Evolutionary conservation across 2,329 filamentous ascomycete species (phyloP).

Genomic region (Zasmidium angulare): DNA sequence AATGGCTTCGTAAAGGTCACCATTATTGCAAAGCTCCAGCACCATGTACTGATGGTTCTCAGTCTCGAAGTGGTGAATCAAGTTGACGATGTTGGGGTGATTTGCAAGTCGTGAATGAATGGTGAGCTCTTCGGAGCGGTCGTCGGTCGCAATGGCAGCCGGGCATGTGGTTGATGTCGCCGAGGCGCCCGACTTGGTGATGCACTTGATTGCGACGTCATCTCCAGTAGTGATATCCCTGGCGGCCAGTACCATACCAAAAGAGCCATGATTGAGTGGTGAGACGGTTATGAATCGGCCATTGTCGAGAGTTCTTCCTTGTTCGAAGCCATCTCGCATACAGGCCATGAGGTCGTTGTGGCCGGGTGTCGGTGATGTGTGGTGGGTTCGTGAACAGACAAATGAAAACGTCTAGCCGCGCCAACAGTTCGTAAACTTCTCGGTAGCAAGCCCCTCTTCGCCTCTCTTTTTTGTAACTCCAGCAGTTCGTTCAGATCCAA

Average conservation of each 20-base stretch:
- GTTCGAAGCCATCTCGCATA: conserved; percentile 77
- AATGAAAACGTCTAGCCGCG: conserved; percentile 17
- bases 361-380: conserved; percentile 6
- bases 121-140: conserved; percentile 75
- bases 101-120: conserved; percentile 76
- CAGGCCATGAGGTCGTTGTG: conserved; percentile 66
- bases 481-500: conserved; percentile 12
- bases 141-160: conserved; percentile 71
- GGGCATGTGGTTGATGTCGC: conserved; percentile 50
- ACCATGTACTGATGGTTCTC: conserved; percentile 87
- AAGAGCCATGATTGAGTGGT: conserved; percentile 96
- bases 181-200: conserved; percentile 75
- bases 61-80: conserved; percentile 89
- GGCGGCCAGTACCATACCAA: conserved; percentile 97
- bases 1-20: conserved; percentile 96
- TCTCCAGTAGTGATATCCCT: conserved; percentile 74
- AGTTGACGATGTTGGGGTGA: conserved; percentile 91
- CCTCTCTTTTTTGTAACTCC: conserved; percentile 17
- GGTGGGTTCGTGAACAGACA: conserved; percentile 20
- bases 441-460: conserved; percentile 14
- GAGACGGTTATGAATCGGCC: conserved; percentile 89
- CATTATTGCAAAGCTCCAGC: conserved; percentile 90
- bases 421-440: conserved; percentile 23
- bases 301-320: conserved; percentile 72
- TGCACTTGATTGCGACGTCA: conserved; percentile 90